A percentile compares a stretch with the other conserved stretches of the same genome.
These are phyloP conservation scores for Salix koriyanagi DNA, from an alignment of 345 rosid species.

Conservation along the genomic window DNA sequence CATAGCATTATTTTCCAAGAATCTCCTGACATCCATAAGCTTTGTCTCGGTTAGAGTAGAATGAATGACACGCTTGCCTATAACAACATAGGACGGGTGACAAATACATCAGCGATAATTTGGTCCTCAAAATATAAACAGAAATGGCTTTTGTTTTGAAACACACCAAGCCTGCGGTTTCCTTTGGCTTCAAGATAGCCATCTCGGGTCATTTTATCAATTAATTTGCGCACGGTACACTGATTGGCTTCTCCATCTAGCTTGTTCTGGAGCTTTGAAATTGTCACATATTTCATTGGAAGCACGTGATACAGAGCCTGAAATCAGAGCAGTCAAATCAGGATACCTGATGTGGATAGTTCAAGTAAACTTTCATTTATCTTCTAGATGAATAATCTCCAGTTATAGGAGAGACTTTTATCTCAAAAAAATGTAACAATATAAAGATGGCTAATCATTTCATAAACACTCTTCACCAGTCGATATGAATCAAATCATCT, in stretches of 20 bases:
- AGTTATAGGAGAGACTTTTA: background rate
- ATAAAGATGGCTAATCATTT: background rate
- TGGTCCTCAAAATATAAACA: background rate
- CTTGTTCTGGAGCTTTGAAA: constrained; percentile 67
- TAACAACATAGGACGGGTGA: constrained; percentile 4
- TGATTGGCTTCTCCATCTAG: constrained; percentile 73
- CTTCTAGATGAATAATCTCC: background rate
- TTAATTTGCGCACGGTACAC: constrained; percentile 53
- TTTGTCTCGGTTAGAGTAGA: constrained; percentile 59
- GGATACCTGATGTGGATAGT: background rate
- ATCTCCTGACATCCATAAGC: constrained; percentile 72
- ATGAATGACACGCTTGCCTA: constrained; percentile 87
- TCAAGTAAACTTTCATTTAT: background rate
- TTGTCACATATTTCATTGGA: constrained; percentile 68
- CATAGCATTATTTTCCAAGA: constrained; percentile 49
- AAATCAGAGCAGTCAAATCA: constrained; percentile 12
- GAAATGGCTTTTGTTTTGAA: constrained; percentile 6
- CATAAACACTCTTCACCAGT: background rate
- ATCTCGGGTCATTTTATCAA: constrained; percentile 67
- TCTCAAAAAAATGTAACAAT: background rate
- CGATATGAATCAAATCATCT: background rate
- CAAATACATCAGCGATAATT: constrained; percentile 1
- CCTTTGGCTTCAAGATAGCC: constrained; percentile 77
- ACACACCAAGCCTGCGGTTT: constrained; percentile 75
- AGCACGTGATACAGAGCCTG: constrained; percentile 86